Percentiles rank a stretch among this genome's conserved stretches.
These are phyloP conservation scores for Fusarium palustre DNA, from an alignment of 2,329 filamentous ascomycete species.

Conservation along the genomic window DNA sequence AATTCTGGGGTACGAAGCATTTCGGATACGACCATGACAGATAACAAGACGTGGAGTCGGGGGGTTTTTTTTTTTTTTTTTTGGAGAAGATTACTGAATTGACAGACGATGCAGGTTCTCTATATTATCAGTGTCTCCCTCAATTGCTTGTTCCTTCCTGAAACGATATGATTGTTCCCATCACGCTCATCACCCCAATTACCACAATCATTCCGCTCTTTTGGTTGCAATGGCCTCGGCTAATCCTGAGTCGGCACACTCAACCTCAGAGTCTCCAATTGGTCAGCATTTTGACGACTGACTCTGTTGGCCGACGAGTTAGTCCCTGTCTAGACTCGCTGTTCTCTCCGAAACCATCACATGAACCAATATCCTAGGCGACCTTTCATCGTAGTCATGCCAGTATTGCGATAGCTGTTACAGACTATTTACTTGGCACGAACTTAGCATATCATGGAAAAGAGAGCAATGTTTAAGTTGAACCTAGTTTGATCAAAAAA, in stretches of 20 bases:
- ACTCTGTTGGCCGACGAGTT: conserved; percentile 16
- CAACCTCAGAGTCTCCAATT: conserved; percentile 8
- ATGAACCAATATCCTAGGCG: neutral
- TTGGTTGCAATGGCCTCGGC: conserved; percentile 5
- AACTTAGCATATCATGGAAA: neutral
- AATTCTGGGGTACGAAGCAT: conserved; percentile 22
- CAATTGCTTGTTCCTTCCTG: neutral
- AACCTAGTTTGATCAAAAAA: accelerated
- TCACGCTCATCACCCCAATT: neutral
- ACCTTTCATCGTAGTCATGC: neutral
- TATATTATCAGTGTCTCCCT: neutral
- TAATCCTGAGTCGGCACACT: conserved; percentile 7
- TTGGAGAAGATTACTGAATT: neutral
- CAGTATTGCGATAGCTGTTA: neutral
- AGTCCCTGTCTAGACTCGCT: conserved; percentile 3
- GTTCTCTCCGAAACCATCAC: conserved; percentile 10
- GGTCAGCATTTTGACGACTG: neutral
- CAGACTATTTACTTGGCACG: neutral
- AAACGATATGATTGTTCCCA: neutral
- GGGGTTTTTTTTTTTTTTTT: neutral
- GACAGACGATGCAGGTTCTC: neutral
- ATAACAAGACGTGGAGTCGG: neutral
- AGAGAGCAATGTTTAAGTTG: neutral
- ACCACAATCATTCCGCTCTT: neutral
- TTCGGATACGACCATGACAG: neutral